phyloP scores from a whole-genome alignment of 768 basidiomycete genomes.

The Russula sp. region DNA sequence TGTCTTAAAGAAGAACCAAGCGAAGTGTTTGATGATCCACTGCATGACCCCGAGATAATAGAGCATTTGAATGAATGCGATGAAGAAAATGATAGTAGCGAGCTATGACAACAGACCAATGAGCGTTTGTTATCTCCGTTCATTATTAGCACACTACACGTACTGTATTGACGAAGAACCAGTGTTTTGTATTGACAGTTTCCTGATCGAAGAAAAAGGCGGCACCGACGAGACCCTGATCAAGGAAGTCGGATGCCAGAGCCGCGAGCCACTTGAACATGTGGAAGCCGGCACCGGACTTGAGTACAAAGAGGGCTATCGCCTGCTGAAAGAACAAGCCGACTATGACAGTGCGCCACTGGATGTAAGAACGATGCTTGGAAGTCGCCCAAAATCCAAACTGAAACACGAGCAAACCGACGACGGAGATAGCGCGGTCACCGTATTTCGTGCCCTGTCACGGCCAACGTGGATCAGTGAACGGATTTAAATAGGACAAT shows the following conservation, averaged over 20 bases:
- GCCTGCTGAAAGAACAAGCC: conserved; percentile 83
- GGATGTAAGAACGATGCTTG: conserved; percentile 56
- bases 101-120: conserved; percentile 43
- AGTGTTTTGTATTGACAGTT: conserved; percentile 56
- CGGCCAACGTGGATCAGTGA: conserved; percentile 18
- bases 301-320: conserved; percentile 87
- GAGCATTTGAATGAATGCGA: conserved; percentile 89
- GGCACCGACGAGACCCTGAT: conserved; percentile 64
- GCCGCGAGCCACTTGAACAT: conserved; percentile 83
- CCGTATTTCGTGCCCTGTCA: conserved; percentile 61
- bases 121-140: too few species aligned
- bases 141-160: conserved; percentile 30
- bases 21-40: conserved; percentile 87
- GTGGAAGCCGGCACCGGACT: conserved; percentile 74
- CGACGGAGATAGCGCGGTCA: conserved; percentile 77
- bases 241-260: conserved; percentile 77
- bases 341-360: conserved; percentile 86
- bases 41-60: conserved; percentile 93
- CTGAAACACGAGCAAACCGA: conserved; percentile 80
- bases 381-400: conserved; percentile 69
- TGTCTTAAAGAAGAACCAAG: conserved; percentile 91
- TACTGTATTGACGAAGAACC: conserved; percentile 84
- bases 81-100: conserved; percentile 85
- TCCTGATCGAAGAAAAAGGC: conserved; percentile 78
- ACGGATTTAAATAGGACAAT: conserved; percentile 5